Base-by-base conservation (phyloP, 2,329 filamentous ascomycete species). In the Neopestalotiopsis rosae region DNA sequence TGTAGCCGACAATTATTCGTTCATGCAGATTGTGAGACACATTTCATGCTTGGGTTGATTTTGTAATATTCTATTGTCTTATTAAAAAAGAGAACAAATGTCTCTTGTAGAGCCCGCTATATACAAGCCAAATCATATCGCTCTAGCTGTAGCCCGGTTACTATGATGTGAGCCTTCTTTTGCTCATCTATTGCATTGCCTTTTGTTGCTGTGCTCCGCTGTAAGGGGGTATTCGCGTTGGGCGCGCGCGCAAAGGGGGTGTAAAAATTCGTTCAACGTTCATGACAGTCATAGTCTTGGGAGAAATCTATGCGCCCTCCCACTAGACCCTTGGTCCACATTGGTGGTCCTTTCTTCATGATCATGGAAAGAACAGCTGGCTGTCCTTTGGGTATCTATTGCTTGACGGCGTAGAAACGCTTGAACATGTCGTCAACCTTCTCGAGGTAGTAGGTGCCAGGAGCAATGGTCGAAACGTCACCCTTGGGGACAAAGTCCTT, bases 351-450 rank as follows among this genome's bases (percentile, higher is more conserved):
- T 62, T 28, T 30, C 17, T 62, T 34, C 34, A 62, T 62, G 59
- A n/a, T 62, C 59, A 20, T 40, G 59, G 34, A 62, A 59, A 30
- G 57, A 59, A 34, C 9, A 59, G 13, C 57, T 40, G 30, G 30
- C 59, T 62, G 28, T 34, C 30, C 28, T 32, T 42, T 38, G 34
- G 24, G 24, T 40, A 64, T 73, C 88, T 52, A 95, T 80, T 87
- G 90, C 88, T 95, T 93, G 84, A 95, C 79, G 68, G 86, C 83
- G 82, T 96, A 96, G 79, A 88, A 88, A 76, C 93, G 89, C 85
- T 92, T 91, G 90, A 93, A 96, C 92, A 94, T 94, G 75, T 94
- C 92, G 77, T 96, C 93, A 62, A 96, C 88, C 80, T 91, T 90
- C 78, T 89, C 89, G 69, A 96, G 87, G 84, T 95, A 96, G 85